phyloP scores from a whole-genome alignment of 345 rosid species.

The Odontarrhena argentea region DNA sequence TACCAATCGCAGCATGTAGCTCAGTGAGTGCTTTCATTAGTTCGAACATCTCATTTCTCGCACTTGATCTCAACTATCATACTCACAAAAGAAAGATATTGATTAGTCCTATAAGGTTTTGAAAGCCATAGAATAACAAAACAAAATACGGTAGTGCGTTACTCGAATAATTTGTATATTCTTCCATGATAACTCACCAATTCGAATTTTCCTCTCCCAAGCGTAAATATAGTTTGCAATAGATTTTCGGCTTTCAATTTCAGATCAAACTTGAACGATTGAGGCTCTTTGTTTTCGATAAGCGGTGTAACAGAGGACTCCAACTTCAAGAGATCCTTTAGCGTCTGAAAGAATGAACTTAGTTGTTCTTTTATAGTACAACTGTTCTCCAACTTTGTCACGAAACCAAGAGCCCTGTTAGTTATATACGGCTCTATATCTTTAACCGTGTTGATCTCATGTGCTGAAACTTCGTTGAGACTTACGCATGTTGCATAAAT shows the following conservation, averaged over 20 bases:
- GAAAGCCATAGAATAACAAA: neutral
- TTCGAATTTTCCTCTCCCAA: slow-evolving; percentile 22
- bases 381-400: slow-evolving; percentile 26
- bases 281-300: slow-evolving; percentile 21
- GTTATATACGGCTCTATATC: slow-evolving; percentile 36
- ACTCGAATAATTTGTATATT: no score
- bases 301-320: slow-evolving; percentile 33
- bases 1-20: slow-evolving; percentile 33
- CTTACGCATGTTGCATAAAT: slow-evolving; percentile 27
- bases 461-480: slow-evolving; percentile 33
- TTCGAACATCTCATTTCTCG: slow-evolving; percentile 35
- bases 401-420: slow-evolving; percentile 34
- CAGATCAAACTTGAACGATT: slow-evolving; percentile 20
- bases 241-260: slow-evolving; percentile 32
- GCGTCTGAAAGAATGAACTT: slow-evolving; percentile 30
- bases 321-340: slow-evolving; percentile 34
- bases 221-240: slow-evolving; percentile 21
- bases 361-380: slow-evolving; percentile 34
- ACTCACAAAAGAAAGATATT: slow-evolving; percentile 23
- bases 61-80: slow-evolving; percentile 35
- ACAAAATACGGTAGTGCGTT: neutral
- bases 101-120: slow-evolving; percentile 15
- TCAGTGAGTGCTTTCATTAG: slow-evolving; percentile 25
- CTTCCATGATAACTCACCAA: slow-evolving; percentile 26
- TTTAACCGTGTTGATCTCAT: slow-evolving; percentile 4